phyloP scores from a whole-genome alignment of 768 basidiomycete genomes.

The Serendipita sp. region DNA sequence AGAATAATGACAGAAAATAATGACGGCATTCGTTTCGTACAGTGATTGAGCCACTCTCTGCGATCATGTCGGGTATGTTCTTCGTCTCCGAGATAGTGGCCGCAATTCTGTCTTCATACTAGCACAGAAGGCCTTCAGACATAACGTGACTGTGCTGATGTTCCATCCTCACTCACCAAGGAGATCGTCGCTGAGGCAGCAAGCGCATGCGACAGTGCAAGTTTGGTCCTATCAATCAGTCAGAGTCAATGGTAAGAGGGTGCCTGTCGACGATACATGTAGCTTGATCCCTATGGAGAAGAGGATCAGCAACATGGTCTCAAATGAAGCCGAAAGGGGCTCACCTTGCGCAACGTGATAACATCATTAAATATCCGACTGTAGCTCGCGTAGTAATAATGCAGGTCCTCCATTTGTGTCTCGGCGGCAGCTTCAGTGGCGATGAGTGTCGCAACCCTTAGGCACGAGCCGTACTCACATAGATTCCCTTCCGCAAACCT shows the following conservation, averaged over 20 bases:
- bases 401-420: constrained; percentile 91
- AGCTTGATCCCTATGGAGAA: constrained; percentile 82
- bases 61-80: constrained; percentile 84
- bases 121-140: neutral
- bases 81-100: constrained; percentile 92
- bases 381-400: constrained; percentile 94
- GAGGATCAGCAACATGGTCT: constrained; percentile 24
- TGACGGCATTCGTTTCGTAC: constrained; percentile 52
- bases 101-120: constrained; percentile 89
- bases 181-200: constrained; percentile 97
- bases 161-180: constrained; percentile 31
- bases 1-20: constrained; percentile 24
- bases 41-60: constrained; percentile 88
- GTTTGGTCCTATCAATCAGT: constrained; percentile 58
- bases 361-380: constrained; percentile 99
- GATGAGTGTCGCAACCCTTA: neutral
- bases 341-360: constrained; percentile 35
- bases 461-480: constrained; percentile 27
- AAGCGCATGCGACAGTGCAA: constrained; percentile 85
- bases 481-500: constrained; percentile 88
- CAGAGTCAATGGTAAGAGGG: constrained; percentile 9
- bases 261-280: constrained; percentile 49
- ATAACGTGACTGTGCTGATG: neutral
- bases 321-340: neutral
- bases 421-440: constrained; percentile 54